Percentiles rank a stretch among this genome's conserved stretches.
Conservation (phyloP, 176 grass and related monocot genomes). For the Lolium rigidum region DNA sequence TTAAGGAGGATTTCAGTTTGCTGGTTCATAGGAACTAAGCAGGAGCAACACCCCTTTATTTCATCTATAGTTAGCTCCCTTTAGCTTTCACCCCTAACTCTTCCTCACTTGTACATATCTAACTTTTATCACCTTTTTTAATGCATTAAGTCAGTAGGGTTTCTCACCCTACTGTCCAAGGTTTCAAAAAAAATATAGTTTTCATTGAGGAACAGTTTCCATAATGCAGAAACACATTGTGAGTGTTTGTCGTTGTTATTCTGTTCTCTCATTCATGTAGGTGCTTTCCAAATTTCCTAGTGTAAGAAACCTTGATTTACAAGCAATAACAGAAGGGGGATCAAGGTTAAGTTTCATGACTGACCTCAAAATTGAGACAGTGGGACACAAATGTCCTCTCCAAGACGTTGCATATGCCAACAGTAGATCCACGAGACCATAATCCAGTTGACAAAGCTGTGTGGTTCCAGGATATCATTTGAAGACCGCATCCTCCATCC, state of each 20-base stretch:
- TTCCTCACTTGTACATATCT: no score
- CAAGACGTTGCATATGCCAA: constrained; percentile 1
- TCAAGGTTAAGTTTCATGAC: neutral
- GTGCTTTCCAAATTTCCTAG: neutral
- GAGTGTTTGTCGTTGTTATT: constrained; percentile 7
- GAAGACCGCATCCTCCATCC: constrained; percentile 40
- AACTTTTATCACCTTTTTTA: no score
- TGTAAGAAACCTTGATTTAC: constrained; percentile 11
- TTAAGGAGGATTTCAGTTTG: no score
- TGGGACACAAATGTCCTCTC: constrained; percentile 8
- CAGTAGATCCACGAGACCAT: constrained; percentile 10
- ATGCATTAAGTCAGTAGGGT: no score
- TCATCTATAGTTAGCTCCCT: no score
- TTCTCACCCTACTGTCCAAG: no score
- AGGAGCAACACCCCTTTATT: no score
- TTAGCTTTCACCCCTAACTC: no score
- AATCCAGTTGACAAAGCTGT: constrained; percentile 16
- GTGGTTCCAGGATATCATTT: constrained; percentile 31
- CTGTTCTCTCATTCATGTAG: neutral
- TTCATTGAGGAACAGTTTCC: neutral
- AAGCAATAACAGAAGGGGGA: neutral
- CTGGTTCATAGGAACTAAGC: no score
- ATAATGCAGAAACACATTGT: neutral
- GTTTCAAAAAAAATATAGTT: no score
- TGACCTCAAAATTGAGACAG: neutral